Conservation (phyloP, 306 rosid genomes). For the Acmispon strigosus region DNA sequence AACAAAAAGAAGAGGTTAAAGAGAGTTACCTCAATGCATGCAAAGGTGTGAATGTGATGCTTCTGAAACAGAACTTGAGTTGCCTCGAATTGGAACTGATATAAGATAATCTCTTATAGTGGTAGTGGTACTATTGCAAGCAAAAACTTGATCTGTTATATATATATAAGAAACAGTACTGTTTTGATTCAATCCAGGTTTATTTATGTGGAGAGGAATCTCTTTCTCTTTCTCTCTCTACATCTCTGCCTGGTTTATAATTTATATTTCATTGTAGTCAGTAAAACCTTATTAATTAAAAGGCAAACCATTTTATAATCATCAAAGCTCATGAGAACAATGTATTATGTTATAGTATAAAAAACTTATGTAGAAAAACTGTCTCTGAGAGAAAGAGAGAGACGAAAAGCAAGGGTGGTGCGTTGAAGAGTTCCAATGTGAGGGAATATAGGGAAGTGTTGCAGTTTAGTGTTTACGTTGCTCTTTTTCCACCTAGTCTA, state of each 20-base stretch:
- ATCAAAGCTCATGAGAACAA: background rate
- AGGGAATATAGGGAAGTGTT: constrained; percentile 59
- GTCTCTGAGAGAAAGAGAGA: constrained; percentile 3
- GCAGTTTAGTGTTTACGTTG: constrained; percentile 20
- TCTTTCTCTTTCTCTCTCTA: constrained; percentile 17
- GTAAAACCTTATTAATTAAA: constrained; percentile 28
- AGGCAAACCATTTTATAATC: background rate
- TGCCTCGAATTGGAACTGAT: background rate
- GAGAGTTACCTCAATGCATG: constrained; percentile 18
- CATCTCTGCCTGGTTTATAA: constrained; percentile 20
- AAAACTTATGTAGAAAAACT: constrained; percentile 3
- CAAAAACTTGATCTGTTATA: constrained; percentile 26
- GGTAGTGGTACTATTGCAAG: background rate
- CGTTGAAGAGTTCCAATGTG: constrained; percentile 58
- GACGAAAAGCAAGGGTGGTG: background rate
- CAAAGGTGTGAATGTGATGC: background rate
- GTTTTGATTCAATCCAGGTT: background rate
- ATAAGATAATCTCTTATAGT: constrained; percentile 15
- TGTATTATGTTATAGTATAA: background rate
- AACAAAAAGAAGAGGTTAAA: background rate
- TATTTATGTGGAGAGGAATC: constrained; percentile 26
- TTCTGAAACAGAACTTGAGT: constrained; percentile 1
- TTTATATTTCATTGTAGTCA: constrained; percentile 29
- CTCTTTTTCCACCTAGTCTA: constrained; percentile 26
- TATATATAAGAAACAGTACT: background rate